Base-by-base conservation (phyloP, 345 rosid genomes). In the Moringa oleifera region DNA sequence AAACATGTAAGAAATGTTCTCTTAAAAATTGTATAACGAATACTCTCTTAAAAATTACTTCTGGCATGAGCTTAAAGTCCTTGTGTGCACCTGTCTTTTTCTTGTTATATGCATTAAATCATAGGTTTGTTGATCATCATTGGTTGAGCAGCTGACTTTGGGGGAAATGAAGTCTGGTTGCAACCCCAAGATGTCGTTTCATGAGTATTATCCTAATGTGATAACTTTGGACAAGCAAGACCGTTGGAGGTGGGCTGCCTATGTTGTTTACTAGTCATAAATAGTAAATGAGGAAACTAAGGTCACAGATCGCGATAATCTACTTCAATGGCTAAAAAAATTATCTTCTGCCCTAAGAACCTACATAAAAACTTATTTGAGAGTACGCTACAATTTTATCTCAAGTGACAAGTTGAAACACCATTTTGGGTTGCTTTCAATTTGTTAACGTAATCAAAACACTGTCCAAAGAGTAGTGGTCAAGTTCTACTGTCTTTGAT, bases 1-100 rank as follows among this genome's bases (percentile, higher is more conserved):
- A 71, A 93, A 93, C 83, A 93, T 90, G 98, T 90, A 80, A 82
- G 90, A 53, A 55, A 59, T 41, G 12, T 2, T 41, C 17, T 41
- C 2, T 41, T 41, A 16, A 7, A 41, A 41, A 41, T 4, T 41
- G 47, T 41, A 4, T 90, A 80, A 82, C 89, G 52, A 55, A 59
- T 41, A 1, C 16, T 41, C 17, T 41, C 2, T 41, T 41, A 16
- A 7, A 41, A 41, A 41, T 4, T 41, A n/a, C n/a, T n/a, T 28
- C 5, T 28, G 33, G 33, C 33, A 28, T 28, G 33, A 28, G 8
- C 33, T 28, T 28, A 8, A 28, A 28, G 3, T 28, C 33, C 3
- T 28, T 28, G 33, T 28, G 8, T 41, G 13, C 47, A 41, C 47
- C 12, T 33, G 37, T 1, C 17, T 11, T 41, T 41, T 41, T 41